phyloP scores from a whole-genome alignment of 228 moss, liverwort and hornwort genomes.

The Sphagnum magellanicum region DNA sequence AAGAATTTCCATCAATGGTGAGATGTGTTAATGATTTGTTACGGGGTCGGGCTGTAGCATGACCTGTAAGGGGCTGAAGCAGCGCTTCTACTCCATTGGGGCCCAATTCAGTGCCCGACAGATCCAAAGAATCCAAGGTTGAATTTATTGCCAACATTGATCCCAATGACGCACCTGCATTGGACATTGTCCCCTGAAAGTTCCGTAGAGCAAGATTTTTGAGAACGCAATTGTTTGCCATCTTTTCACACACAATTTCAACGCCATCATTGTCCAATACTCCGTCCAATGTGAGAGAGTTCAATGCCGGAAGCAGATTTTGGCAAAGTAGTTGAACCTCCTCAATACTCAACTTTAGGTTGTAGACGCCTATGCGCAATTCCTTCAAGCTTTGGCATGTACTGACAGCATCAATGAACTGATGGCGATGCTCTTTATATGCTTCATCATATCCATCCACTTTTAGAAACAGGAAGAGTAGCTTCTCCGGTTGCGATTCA shows the following conservation, averaged over 20 bases:
- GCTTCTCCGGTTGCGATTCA: too few relatives aligned
- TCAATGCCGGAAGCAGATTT: background rate
- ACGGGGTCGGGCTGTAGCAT: background rate
- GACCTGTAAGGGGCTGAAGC: background rate
- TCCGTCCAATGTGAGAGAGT: background rate
- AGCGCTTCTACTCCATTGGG: background rate
- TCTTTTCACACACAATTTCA: background rate
- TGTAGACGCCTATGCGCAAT: fast-evolving
- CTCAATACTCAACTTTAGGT: fast-evolving
- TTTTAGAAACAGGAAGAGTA: too few relatives aligned
- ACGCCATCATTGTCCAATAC: background rate
- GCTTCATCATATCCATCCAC: too few relatives aligned
- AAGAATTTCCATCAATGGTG: background rate
- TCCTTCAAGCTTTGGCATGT: background rate
- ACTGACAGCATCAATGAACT: background rate
- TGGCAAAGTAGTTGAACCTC: background rate
- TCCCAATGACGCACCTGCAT: background rate
- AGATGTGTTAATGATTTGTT: background rate
- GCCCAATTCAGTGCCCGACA: fast-evolving
- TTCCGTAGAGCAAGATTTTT: background rate
- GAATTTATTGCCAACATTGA: background rate
- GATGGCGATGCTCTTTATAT: too few relatives aligned
- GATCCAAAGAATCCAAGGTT: background rate
- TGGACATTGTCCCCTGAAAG: background rate
- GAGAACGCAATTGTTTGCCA: background rate